A percentile compares a stretch with the other conserved stretches of the same genome.
Evolutionary conservation across 495 filamentous ascomycete species (phyloP).

Genomic region (Xylaria intraflava): DNA sequence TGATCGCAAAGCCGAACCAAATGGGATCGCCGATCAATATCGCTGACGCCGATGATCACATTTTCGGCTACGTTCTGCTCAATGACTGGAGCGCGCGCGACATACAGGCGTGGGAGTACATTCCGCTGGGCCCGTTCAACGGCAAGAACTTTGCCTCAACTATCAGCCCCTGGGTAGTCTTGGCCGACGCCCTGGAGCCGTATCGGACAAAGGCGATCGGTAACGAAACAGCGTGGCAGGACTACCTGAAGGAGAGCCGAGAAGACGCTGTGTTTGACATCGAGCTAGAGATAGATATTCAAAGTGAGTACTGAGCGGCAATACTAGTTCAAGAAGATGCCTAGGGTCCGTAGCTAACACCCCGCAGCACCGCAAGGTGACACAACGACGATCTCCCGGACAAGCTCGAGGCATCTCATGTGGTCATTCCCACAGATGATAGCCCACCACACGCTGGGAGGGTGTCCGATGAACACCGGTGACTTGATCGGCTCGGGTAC

Average conservation of each 20-base stretch:
- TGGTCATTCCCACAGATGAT: conserved; percentile 95
- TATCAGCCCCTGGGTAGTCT: conserved; percentile 83
- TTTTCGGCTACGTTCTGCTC: conserved; percentile 85
- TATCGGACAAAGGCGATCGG: conserved; percentile 48
- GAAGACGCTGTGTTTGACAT: conserved; percentile 66
- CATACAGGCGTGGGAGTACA: conserved; percentile 86
- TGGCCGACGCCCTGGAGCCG: conserved; percentile 77
- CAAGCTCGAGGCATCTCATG: conserved; percentile 65
- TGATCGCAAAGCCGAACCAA: conserved; percentile 61
- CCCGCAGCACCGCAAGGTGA: conserved; percentile 50
- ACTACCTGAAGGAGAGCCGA: conserved; percentile 62
- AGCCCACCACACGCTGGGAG: conserved; percentile 80
- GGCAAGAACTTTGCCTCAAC: conserved; percentile 90
- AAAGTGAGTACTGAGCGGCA: conserved; percentile 44
- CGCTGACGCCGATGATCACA: conserved; percentile 58
- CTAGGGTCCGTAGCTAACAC: conserved; percentile 5
- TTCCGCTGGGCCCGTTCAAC: conserved; percentile 81
- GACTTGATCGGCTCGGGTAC: conserved; percentile 88
- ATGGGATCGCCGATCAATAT: conserved; percentile 60
- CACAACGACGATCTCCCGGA: conserved; percentile 57
- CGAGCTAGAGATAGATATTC: conserved; percentile 65
- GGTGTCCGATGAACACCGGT: conserved; percentile 74
- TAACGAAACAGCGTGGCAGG: conserved; percentile 57
- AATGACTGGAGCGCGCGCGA: conserved; percentile 95
- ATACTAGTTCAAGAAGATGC: neutral